Conservation (phyloP, 805 yeast species). For the Yarrowia divulgata region DNA sequence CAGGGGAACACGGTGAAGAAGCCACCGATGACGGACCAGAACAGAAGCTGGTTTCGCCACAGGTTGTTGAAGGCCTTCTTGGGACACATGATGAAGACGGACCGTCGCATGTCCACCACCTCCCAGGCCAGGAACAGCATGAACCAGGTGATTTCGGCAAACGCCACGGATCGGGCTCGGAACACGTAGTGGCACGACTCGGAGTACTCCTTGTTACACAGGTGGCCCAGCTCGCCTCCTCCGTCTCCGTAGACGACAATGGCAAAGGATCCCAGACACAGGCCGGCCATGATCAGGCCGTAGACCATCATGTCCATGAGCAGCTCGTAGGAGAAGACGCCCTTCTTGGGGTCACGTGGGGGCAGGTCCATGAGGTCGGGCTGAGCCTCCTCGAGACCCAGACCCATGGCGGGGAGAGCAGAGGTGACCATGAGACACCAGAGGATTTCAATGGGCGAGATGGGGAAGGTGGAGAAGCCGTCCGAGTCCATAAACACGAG, state of each 20-base stretch:
- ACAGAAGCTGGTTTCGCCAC: conserved; percentile 76
- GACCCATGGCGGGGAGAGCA: conserved; percentile 85
- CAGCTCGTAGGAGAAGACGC: conserved; percentile 71
- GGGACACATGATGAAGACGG: conserved; percentile 74
- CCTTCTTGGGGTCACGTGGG: conserved; percentile 63
- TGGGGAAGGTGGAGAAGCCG: conserved; percentile 78
- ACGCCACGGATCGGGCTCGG: conserved; percentile 76
- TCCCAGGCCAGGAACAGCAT: conserved; percentile 85
- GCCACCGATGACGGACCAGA: conserved; percentile 81
- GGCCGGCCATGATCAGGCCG: conserved; percentile 74
- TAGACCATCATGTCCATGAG: conserved; percentile 72
- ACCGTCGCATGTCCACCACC: conserved; percentile 72
- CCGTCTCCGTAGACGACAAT: conserved; percentile 73
- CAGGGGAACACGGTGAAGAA: conserved; percentile 78
- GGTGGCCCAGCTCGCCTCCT: conserved; percentile 66
- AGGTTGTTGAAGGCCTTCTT: conserved; percentile 69
- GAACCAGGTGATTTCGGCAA: conserved; percentile 87
- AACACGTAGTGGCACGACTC: conserved; percentile 67
- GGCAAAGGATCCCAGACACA: conserved; percentile 72
- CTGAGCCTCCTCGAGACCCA: conserved; percentile 70
- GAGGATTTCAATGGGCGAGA: conserved; percentile 78
- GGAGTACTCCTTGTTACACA: conserved; percentile 64
- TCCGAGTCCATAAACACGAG: conserved; percentile 69
- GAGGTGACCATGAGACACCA: conserved; percentile 83
- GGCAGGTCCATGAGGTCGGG: conserved; percentile 69